Base-by-base conservation (phyloP, 345 rosid genomes). In the Hypericum androsaemum region DNA sequence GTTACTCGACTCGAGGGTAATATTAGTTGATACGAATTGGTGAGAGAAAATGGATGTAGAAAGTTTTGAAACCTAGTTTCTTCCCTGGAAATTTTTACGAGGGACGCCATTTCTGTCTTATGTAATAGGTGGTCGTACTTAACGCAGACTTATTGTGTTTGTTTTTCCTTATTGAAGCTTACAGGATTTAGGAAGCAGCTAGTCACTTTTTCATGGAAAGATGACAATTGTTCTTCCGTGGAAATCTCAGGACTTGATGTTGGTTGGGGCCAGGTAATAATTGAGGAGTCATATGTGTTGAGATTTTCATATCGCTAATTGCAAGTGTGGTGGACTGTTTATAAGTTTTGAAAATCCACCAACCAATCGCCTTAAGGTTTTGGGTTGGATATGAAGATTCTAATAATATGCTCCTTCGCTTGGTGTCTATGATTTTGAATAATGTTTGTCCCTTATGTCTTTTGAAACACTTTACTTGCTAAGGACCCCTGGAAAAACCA, bases 241-340 rank as follows among this genome's bases (percentile, higher is more conserved):
- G 96, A 87, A 84, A 68, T 92, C 61, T 88, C 95, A 59, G 98
- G 98, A 54, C 92, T 92, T 52, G 98, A 92, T 77, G 77, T 92
- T 13, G 98, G 98, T 70, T 92, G 98, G 98, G 95, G 89, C 52
- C 95, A 92, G 98, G 98, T 87, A 73, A 56, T 46, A 12, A 12
- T 52, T 22, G 32, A 22, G 32, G 32, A 22, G 39, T 58, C 22
- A 13, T 41, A 7, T 40, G 22, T 37, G 22, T 38, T 45, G 42
- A 46, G 44, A 37, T 48, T 22, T 10, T 40, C 44, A 7, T 38
- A 42, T 35, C 37, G 5, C 28, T 37, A 36, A 45, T 52, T n/a
- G 50, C 36, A 39, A 17, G 28, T 48, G 46, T 16, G 2, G 35
- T 14, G 43, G 10, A 40, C 15, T 12, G 28, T 44, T 8, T 16